These are phyloP conservation scores for Pseudocercospora pini-densiflorae DNA, from an alignment of 2,329 filamentous ascomycete genomes.

Conservation along the genomic window DNA sequence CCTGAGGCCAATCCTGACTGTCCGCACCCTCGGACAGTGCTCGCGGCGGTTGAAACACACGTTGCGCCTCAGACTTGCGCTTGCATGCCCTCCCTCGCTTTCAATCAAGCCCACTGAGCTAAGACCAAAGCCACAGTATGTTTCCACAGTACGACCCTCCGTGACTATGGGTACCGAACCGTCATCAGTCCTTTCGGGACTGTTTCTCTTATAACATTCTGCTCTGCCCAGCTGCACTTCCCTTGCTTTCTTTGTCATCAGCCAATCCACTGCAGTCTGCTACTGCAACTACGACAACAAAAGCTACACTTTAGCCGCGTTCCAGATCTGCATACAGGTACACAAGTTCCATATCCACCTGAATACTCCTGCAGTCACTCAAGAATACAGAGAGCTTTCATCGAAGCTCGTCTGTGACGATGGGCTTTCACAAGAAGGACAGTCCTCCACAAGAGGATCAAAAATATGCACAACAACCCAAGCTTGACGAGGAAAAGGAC, in stretches of 20 bases:
- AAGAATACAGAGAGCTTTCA: not conserved
- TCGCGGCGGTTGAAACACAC: not conserved
- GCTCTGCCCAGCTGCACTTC: not conserved
- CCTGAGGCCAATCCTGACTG: not conserved
- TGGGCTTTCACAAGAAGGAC: not conserved
- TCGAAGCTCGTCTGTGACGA: not conserved
- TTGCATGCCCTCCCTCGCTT: not conserved
- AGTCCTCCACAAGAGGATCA: not conserved
- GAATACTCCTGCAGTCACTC: not conserved
- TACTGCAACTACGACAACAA: not conserved
- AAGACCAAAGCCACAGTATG: not conserved
- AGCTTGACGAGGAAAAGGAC: not conserved
- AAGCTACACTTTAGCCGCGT: not conserved
- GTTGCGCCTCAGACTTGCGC: not conserved
- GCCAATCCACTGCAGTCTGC: not conserved
- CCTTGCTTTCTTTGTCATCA: slow-evolving; percentile 5
- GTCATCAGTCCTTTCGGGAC: not conserved
- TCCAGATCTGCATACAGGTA: not conserved
- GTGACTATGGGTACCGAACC: not conserved
- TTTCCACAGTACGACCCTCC: slow-evolving; percentile 1
- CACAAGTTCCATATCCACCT: not conserved
- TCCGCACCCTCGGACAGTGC: not conserved
- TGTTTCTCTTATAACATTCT: not conserved
- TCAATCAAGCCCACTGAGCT: not conserved
- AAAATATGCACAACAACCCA: not conserved